Conservation (phyloP, 164 flowering plant species). For the Buxus sempervirens region DNA sequence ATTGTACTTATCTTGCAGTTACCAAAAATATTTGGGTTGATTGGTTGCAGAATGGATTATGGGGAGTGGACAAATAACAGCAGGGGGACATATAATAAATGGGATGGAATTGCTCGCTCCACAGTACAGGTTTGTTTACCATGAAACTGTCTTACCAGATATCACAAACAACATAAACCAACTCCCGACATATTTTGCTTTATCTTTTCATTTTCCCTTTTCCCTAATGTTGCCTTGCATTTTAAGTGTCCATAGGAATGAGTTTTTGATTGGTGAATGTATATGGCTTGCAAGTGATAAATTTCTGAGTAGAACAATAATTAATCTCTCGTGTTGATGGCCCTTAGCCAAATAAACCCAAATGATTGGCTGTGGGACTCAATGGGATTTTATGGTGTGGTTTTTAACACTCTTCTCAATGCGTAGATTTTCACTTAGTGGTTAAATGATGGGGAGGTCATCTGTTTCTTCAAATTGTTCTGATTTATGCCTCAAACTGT, state of each 20-base stretch:
- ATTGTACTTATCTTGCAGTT: background rate
- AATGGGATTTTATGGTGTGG: no score
- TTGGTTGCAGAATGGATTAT: constrained; percentile 70
- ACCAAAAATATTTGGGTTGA: background rate
- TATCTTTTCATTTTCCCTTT: background rate
- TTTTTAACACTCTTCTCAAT: no score
- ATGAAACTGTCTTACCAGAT: background rate
- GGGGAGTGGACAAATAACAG: constrained; percentile 82
- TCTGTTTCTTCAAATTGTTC: background rate
- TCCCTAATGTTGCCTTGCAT: background rate
- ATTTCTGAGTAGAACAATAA: no score
- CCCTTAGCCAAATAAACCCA: no score
- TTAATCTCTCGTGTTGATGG: no score
- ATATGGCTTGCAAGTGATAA: no score
- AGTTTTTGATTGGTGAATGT: no score
- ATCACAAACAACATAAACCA: no score
- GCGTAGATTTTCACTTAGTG: background rate
- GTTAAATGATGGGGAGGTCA: no score
- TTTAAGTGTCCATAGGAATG: no score
- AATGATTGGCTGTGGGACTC: no score
- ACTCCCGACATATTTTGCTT: no score
- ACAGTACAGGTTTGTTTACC: constrained; percentile 55
- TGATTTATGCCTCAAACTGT: background rate
- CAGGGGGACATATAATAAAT: constrained; percentile 77
- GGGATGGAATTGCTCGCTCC: constrained; percentile 81